Evolutionary conservation across 2,329 filamentous ascomycete genomes (phyloP).

Genomic region (Thelonectria blattea): DNA sequence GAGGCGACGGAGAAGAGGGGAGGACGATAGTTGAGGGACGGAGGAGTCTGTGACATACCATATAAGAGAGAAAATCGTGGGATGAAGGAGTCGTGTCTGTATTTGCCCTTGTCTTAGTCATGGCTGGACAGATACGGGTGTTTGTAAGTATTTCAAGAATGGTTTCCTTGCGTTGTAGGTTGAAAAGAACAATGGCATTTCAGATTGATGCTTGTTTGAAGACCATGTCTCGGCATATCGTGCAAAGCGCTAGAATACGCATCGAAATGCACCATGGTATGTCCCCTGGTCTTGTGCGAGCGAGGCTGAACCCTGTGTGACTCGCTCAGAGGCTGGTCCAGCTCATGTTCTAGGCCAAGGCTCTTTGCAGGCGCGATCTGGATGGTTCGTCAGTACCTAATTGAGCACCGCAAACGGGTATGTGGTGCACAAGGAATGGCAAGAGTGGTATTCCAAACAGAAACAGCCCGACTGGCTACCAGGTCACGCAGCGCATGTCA

Average conservation of each 20-base stretch:
- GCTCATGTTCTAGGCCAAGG: background rate
- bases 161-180: constrained; percentile 13
- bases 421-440: background rate
- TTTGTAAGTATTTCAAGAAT: constrained; percentile 23
- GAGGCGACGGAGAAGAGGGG: background rate
- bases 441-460: background rate
- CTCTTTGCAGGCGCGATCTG: no score
- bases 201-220: background rate
- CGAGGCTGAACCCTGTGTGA: no score
- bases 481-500: background rate
- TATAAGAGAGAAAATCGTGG: constrained; percentile 8
- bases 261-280: no score
- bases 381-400: background rate
- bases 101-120: constrained; percentile 18
- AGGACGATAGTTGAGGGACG: background rate
- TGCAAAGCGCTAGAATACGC: no score
- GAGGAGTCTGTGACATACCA: constrained; percentile 8
- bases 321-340: no score
- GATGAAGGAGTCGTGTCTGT: constrained; percentile 8
- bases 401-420: constrained; percentile 7
- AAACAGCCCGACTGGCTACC: background rate
- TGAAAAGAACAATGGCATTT: constrained; percentile 2
- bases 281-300: no score
- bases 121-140: constrained; percentile 11
- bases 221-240: no score